Conservation (phyloP, 164 flowering plant genomes). For the Vitis riparia region DNA sequence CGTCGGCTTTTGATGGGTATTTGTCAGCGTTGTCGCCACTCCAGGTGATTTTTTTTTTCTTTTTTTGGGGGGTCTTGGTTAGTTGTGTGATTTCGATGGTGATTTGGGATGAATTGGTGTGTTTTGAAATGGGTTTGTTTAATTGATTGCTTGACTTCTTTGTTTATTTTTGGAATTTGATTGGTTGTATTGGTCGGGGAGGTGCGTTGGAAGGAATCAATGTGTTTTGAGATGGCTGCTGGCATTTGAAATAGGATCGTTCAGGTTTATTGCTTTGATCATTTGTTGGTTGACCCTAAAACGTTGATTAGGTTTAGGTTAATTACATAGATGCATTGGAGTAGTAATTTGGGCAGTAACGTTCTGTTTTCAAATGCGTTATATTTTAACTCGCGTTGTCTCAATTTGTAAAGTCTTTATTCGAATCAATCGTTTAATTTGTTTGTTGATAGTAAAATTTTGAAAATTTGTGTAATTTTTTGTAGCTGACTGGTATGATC, state of each 20-base stretch:
- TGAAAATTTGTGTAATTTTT: too few species aligned
- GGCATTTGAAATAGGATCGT: too few species aligned
- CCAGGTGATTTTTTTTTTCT: slow-evolving; percentile 46
- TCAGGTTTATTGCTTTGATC: too few species aligned
- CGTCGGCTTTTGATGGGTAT: slow-evolving; percentile 91
- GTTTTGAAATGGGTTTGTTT: not conserved
- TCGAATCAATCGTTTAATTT: not conserved
- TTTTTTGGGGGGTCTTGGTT: not conserved
- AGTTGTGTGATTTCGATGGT: not conserved
- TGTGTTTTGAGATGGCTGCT: too few species aligned
- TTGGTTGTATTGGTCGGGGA: not conserved
- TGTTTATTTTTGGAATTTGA: not conserved
- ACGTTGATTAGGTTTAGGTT: too few species aligned
- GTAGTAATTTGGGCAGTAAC: not conserved
- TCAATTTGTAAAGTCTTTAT: not conserved
- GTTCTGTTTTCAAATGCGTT: not conserved
- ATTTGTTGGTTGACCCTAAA: too few species aligned
- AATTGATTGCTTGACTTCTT: not conserved
- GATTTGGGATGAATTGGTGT: not conserved
- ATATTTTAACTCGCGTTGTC: not conserved
- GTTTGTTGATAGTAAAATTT: not conserved
- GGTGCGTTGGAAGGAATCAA: too few species aligned
- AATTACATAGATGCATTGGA: not conserved
- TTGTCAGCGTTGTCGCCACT: slow-evolving; percentile 90
- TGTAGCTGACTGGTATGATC: too few species aligned